These are phyloP conservation scores for Cercospora brassicicola DNA, from an alignment of 2,329 filamentous ascomycete genomes.

Conservation along the genomic window DNA sequence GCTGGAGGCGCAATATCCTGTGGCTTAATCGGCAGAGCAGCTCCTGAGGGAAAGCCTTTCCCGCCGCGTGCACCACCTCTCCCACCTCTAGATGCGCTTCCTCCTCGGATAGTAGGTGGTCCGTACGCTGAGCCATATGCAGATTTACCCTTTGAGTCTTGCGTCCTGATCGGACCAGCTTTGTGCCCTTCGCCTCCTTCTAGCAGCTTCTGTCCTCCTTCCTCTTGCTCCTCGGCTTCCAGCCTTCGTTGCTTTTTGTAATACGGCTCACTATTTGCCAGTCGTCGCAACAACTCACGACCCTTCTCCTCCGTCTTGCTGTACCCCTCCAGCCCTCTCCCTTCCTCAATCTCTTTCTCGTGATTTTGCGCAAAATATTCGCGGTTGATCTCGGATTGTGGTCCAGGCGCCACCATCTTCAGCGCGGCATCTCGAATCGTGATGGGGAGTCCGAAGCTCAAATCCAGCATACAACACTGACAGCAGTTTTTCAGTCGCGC, in stretches of 20 bases:
- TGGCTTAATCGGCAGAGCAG: constrained; percentile 74
- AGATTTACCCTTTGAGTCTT: constrained; percentile 50
- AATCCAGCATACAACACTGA: constrained; percentile 97
- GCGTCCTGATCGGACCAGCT: constrained; percentile 77
- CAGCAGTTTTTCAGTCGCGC: constrained; percentile 98
- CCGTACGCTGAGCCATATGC: constrained; percentile 38
- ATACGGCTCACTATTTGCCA: constrained; percentile 93
- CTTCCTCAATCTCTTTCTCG: constrained; percentile 91
- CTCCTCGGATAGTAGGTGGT: constrained; percentile 11
- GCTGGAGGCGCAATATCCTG: constrained; percentile 83
- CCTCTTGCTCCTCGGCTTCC: constrained; percentile 43
- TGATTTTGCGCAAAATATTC: constrained; percentile 98
- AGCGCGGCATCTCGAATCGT: constrained; percentile 92
- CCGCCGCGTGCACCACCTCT: constrained; percentile 48
- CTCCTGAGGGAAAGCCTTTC: constrained; percentile 66
- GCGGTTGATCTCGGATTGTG: constrained; percentile 86
- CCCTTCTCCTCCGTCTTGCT: constrained; percentile 98
- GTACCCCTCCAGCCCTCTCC: constrained; percentile 82
- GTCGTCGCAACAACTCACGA: constrained; percentile 75
- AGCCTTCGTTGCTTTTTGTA: constrained; percentile 82
- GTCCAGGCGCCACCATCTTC: constrained; percentile 95
- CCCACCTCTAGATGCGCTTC: constrained; percentile 37
- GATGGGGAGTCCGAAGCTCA: constrained; percentile 93
- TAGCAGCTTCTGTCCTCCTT: constrained; percentile 45
- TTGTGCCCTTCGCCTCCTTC: constrained; percentile 44